phyloP scores from a whole-genome alignment of 352 stramenopile genomes.

The Phytopythium litorale region DNA sequence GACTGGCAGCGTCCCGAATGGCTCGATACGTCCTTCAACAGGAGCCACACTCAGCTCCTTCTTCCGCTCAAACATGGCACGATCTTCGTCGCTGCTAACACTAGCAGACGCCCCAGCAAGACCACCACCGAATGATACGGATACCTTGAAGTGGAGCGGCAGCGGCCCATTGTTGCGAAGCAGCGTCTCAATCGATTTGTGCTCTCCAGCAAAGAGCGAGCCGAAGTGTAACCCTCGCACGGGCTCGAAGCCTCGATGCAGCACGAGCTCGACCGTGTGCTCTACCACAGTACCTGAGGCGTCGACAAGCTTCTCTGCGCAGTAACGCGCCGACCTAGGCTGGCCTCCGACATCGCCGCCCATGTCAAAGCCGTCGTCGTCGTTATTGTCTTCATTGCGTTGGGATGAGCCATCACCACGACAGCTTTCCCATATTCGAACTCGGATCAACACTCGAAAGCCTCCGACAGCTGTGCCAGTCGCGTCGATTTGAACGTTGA shows the following conservation, averaged over 20 bases:
- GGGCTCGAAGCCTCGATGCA: slow-evolving; percentile 33
- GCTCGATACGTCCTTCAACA: slow-evolving; percentile 52
- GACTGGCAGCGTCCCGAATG: slow-evolving; percentile 40
- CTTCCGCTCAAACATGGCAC: slow-evolving; percentile 56
- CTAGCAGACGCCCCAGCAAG: background rate
- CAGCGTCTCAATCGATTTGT: slow-evolving; percentile 49
- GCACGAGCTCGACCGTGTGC: slow-evolving; percentile 83
- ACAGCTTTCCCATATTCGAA: slow-evolving; percentile 34
- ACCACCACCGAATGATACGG: slow-evolving; percentile 36
- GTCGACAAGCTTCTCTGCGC: slow-evolving; percentile 71
- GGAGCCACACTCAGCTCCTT: slow-evolving; percentile 68
- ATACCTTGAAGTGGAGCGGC: slow-evolving; percentile 58
- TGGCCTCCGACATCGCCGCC: slow-evolving; percentile 5
- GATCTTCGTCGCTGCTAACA: slow-evolving; percentile 38
- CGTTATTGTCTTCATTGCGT: background rate
- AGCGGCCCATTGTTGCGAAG: slow-evolving; percentile 76
- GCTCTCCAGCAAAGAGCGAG: slow-evolving; percentile 65
- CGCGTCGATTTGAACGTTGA: slow-evolving; percentile 49
- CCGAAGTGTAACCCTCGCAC: slow-evolving; percentile 65
- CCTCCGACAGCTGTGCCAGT: slow-evolving; percentile 25
- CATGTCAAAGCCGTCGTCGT: slow-evolving; percentile 11
- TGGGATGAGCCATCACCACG: background rate
- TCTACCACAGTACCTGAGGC: slow-evolving; percentile 75
- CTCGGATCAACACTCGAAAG: slow-evolving; percentile 39
- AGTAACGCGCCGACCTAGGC: background rate